These are phyloP conservation scores for Aspergillus nomiae DNA, from an alignment of 2,329 filamentous ascomycete genomes.

Conservation along the genomic window DNA sequence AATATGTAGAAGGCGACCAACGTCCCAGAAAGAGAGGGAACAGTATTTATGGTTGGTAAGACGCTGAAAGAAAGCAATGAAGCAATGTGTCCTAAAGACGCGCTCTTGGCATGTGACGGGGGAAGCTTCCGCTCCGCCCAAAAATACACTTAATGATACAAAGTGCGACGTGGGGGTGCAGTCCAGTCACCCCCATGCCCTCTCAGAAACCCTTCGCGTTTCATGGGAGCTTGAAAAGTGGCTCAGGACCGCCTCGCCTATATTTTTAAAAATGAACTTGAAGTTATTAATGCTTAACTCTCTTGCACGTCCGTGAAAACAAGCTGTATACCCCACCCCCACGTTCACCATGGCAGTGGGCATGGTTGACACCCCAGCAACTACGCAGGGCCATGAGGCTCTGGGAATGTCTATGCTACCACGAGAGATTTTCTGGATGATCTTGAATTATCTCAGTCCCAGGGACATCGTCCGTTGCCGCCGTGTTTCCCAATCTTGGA, in stretches of 20 bases:
- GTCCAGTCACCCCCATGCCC: not conserved
- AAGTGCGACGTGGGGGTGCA: not conserved
- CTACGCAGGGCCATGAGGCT: slow-evolving; percentile 3
- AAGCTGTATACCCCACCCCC: not conserved
- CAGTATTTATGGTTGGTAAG: slow-evolving; percentile 2
- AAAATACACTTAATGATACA: not conserved
- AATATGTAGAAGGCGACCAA: not conserved
- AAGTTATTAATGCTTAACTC: not conserved
- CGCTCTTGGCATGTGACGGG: slow-evolving; percentile 40
- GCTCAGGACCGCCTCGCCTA: not conserved
- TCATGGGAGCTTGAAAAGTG: not conserved
- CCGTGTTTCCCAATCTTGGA: slow-evolving; percentile 54
- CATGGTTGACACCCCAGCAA: not conserved
- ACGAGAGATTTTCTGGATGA: slow-evolving; percentile 60
- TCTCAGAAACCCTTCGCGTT: not conserved
- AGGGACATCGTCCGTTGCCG: slow-evolving; percentile 55
- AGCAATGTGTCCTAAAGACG: slow-evolving; percentile 42
- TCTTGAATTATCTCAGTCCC: slow-evolving; percentile 53
- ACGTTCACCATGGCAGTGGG: not conserved
- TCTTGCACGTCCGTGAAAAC: not conserved
- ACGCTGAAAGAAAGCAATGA: slow-evolving; percentile 11
- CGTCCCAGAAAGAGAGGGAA: not conserved
- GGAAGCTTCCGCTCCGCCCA: slow-evolving; percentile 8
- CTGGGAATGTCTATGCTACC: slow-evolving; percentile 47
- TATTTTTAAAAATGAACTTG: not conserved